Evolutionary conservation across 1,284 basidiomycete species (phyloP), one percentile per base, ranked within the genome.

Genomic region (Serendipita sp.): DNA sequence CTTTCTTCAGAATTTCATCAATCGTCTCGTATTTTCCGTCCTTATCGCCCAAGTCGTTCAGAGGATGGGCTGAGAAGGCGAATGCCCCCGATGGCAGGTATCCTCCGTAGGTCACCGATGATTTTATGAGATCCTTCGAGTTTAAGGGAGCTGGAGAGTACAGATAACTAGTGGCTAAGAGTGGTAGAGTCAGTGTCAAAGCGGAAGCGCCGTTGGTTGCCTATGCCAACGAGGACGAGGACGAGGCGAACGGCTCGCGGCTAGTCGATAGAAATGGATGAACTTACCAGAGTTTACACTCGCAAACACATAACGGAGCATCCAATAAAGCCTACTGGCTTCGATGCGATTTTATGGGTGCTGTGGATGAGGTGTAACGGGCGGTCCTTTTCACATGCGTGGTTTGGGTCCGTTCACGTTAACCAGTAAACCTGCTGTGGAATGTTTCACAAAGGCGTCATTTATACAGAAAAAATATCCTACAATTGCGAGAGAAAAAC

Each of bases 1-100:
- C 79, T 55, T 75, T 69, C 34, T 76, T 69, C 53, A 89, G 78
- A 42, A 91, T 79, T 34, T 76, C 72, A 44, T 78, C 72, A 35
- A 87, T 78, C 13, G 50, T 60, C 29, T 47, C 63, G 58, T 63
- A 60, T 38, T 45, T 35, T 29, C 60, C 15, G 62, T 62, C 38
- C 17, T 42, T 30, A 34, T 49, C 17, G 45, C n/a, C 45, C 29
- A 17, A 15, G 45, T 22, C 17, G 45, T 49, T 5, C 0, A 17
- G 45, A 17, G n/a, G 42, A 1, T 44, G 12, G 12, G 12, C 12
- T 44, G 12, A 44, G 42, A 44, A 29, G 45, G 5, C 12, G 35
- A 38, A 38, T 12, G 35, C 35, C 6, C 6, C 35, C 35, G 35
- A 38, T 38, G 35, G 35, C 35, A 38, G 12, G 35, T 38, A 38